Evolutionary conservation across 768 basidiomycete species (phyloP), one percentile per base, ranked within the genome.

Genomic region (Kwoniella heveanensis): DNA sequence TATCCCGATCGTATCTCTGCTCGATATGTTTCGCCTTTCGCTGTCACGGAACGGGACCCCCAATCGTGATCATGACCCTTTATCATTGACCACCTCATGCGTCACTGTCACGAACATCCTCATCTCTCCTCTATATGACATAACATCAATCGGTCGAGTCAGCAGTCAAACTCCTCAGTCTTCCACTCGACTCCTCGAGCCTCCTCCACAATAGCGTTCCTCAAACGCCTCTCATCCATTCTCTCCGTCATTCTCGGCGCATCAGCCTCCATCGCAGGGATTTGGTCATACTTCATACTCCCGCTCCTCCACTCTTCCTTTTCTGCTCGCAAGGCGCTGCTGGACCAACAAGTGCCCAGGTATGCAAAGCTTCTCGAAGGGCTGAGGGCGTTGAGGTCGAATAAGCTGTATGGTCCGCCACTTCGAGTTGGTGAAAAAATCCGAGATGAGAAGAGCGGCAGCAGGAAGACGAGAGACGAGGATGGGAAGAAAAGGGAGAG

Each of bases 241-340:
- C 64, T 79, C 39, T 73, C 74, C 21, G 26, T 79, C 49, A 37
- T 74, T 29, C 51, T 79, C 3, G 76, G 76, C 19, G 47, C 67
- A 1, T 61, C 68, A 27, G 68, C 73, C 2, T 24, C 66, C 8
- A 36, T 75, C 15, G 71, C 71, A 0, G 46, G 56, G 19, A 58
- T 75, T 49, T 79, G 76, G 71, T 73, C 71, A 13, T 32, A 47
- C 15, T 72, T 77, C 50, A 49, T 79, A 15, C 61, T 79, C 0
- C 78, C 78, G 3, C 62, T 75, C 1, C 59, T 79, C n/a, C 77
- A 78, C 53, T 71, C 78, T 2, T 69, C 64, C 7, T 79, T 77
- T 61, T 78, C 78, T 5, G 78, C 78, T 5, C 32, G 78, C 24
- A 65, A 73, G 37, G 77, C 68, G 2, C 44, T 79, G 12, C 67